Conservation (phyloP, 495 filamentous ascomycete species). For the Stereocaulon alpinum region DNA sequence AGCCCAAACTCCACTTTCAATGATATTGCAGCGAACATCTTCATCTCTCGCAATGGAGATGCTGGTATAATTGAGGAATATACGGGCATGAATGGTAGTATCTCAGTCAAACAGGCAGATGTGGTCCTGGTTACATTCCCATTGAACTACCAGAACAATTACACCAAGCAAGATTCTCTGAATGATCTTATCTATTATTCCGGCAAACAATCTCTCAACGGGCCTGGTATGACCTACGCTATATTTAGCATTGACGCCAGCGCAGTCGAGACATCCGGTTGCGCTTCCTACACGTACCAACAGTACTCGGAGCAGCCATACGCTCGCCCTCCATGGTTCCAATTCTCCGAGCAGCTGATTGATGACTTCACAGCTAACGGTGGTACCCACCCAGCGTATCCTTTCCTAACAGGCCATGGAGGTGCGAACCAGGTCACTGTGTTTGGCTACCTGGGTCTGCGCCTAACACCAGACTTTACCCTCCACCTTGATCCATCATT, state of each 20-base stretch:
- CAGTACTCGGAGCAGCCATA: slow-evolving; percentile 51
- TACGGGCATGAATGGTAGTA: slow-evolving; percentile 51
- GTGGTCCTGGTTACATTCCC: slow-evolving; percentile 52
- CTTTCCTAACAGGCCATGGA: slow-evolving; percentile 58
- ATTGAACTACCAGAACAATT: slow-evolving; percentile 43
- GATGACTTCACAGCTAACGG: slow-evolving; percentile 57
- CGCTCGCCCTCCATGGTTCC: slow-evolving; percentile 40
- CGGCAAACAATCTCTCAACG: slow-evolving; percentile 50
- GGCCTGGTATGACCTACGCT: slow-evolving; percentile 58
- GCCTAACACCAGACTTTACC: slow-evolving; percentile 39
- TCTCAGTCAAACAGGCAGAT: slow-evolving; percentile 56
- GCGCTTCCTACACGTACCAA: slow-evolving; percentile 53
- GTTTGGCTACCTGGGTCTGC: slow-evolving; percentile 52
- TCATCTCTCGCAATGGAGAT: slow-evolving; percentile 37
- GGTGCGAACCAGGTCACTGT: slow-evolving; percentile 52
- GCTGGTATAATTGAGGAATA: slow-evolving; percentile 66
- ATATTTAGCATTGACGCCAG: slow-evolving; percentile 54
- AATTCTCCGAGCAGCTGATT: slow-evolving; percentile 56
- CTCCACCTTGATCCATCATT: slow-evolving; percentile 49
- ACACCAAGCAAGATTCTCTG: slow-evolving; percentile 40
- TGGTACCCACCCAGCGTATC: slow-evolving; percentile 54
- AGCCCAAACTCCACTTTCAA: slow-evolving; percentile 40
- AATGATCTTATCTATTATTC: slow-evolving; percentile 55
- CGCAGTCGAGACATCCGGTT: slow-evolving; percentile 47
- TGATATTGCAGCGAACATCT: slow-evolving; percentile 43